A percentile compares a stretch with the other conserved stretches of the same genome.
phyloP scores from a whole-genome alignment of 2,329 filamentous ascomycete genomes.

The Hypoxylon sp. region DNA sequence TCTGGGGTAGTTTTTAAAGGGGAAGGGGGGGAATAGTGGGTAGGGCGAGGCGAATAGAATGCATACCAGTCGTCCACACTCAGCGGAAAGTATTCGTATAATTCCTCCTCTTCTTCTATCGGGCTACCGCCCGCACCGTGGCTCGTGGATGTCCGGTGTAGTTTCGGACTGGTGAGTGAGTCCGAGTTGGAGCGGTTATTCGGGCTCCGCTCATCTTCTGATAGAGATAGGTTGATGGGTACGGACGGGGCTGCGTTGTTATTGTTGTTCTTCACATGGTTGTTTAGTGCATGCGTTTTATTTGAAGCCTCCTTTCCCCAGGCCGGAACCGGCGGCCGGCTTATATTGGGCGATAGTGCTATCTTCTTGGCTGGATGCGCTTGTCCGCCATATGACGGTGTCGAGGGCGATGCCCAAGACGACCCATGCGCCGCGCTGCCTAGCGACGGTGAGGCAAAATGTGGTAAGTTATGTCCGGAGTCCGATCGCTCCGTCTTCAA shows the following conservation, averaged over 20 bases:
- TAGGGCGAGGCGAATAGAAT: not conserved
- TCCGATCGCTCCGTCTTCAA: conserved; percentile 54
- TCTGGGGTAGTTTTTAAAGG: not conserved
- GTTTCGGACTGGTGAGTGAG: conserved; percentile 63
- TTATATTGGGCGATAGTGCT: conserved; percentile 66
- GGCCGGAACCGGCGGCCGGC: conserved; percentile 67
- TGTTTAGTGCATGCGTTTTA: conserved; percentile 46
- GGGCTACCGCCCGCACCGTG: conserved; percentile 70
- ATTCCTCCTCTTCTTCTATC: conserved; percentile 82
- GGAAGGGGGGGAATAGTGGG: not conserved
- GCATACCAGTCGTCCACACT: conserved; percentile 87
- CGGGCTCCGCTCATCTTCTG: conserved; percentile 72
- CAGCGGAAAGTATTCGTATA: conserved; percentile 96
- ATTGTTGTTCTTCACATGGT: conserved; percentile 47
- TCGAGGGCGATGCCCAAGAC: conserved; percentile 60
- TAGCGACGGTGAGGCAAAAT: conserved; percentile 50
- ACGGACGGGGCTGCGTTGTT: conserved; percentile 50
- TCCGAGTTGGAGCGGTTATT: conserved; percentile 66
- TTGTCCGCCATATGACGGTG: conserved; percentile 51
- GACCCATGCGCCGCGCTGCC: conserved; percentile 33
- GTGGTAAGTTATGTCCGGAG: conserved; percentile 47
- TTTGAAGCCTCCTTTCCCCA: conserved; percentile 58
- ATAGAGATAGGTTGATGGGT: conserved; percentile 68
- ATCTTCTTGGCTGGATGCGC: conserved; percentile 65
- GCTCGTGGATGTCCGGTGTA: conserved; percentile 53